A percentile compares a stretch with the other conserved stretches of the same genome.
phyloP scores from a whole-genome alignment of 495 filamentous ascomycete species.

The Apiosordaria backusii region DNA sequence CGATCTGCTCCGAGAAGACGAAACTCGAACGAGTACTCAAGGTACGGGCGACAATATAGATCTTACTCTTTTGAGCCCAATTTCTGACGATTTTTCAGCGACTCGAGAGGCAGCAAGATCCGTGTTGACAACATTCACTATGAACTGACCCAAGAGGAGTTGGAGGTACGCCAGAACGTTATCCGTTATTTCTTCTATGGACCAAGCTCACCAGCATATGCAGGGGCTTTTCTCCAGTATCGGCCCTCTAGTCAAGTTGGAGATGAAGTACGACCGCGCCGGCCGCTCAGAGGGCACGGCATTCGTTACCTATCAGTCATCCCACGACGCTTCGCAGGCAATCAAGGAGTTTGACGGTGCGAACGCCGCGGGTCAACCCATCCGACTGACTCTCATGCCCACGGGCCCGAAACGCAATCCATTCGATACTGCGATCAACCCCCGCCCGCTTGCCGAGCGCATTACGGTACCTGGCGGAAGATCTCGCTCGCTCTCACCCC shows the following conservation, averaged over 20 bases:
- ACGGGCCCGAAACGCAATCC: slow-evolving; percentile 49
- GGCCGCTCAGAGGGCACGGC: slow-evolving; percentile 86
- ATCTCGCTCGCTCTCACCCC: slow-evolving; percentile 50
- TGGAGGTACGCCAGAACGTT: slow-evolving; percentile 56
- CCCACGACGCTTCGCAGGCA: slow-evolving; percentile 67
- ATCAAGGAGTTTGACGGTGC: slow-evolving; percentile 82
- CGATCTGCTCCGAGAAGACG: slow-evolving; percentile 37
- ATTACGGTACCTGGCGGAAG: slow-evolving; percentile 54
- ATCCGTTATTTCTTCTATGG: background rate
- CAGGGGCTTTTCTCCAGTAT: slow-evolving; percentile 80
- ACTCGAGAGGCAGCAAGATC: slow-evolving; percentile 63
- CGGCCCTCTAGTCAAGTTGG: slow-evolving; percentile 64
- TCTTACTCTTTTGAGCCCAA: background rate
- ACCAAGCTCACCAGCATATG: slow-evolving; percentile 13
- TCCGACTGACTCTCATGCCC: slow-evolving; percentile 69
- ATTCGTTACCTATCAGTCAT: slow-evolving; percentile 72
- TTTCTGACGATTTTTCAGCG: slow-evolving; percentile 33
- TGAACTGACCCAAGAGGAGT: slow-evolving; percentile 81
- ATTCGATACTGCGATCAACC: slow-evolving; percentile 56
- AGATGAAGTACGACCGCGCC: slow-evolving; percentile 81
- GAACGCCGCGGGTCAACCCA: slow-evolving; percentile 88
- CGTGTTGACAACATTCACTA: slow-evolving; percentile 92
- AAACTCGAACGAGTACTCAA: slow-evolving; percentile 49
- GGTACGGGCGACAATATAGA: slow-evolving; percentile 37
- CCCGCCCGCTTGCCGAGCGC: slow-evolving; percentile 69